Evolutionary conservation across 257 asterid species (phyloP), one percentile per base, ranked within the genome.

Genomic region (Solanum clarkiae): DNA sequence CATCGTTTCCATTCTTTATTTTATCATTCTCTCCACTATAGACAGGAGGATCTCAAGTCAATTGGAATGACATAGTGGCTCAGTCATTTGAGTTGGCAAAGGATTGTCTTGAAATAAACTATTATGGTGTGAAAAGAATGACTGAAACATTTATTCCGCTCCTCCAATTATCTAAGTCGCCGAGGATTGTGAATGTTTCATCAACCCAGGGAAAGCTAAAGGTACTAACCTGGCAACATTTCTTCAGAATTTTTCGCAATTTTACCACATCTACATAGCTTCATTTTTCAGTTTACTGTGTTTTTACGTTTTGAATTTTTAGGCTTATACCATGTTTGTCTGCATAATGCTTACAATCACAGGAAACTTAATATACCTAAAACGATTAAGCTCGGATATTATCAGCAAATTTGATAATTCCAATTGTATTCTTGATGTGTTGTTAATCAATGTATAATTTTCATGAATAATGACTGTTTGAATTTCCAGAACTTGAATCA

Each of bases 111-210:
- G 70, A 77, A 6, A 92, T 89, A 8, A 92, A 92, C 82, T 93
- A 88, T 56, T 90, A 90, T 20, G 92, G 92, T 44, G 81, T 86
- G 12, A 92, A 88, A 70, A 80, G 84, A 84, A 22, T 88, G 83
- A 86, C 85, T 2, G 87, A 90, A 87, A 87, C 94, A 11, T 79
- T 88, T 8, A 63, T 85, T 84, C 93, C 92, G 17, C 89, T 91
- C 75, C 86, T 92, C 9, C 87, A 75, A 42, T 44, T 54, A 47
- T 91, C 93, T 13, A 72, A 87, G 82, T 90, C 93, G 4, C 92
- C 92, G 9, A 89, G 88, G 72, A 88, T 93, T 54, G 91, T 93
- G 8, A 90, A 93, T 60, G 94, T 91, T 51, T 88, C 95, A 12
- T 91, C 94, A 53, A 10, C 54, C 1, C 6, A 86, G 72, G 95